A percentile compares a stretch with the other conserved stretches of the same genome.
phyloP scores from a whole-genome alignment of 2,329 filamentous ascomycete species.

The Xylogone sp. region DNA sequence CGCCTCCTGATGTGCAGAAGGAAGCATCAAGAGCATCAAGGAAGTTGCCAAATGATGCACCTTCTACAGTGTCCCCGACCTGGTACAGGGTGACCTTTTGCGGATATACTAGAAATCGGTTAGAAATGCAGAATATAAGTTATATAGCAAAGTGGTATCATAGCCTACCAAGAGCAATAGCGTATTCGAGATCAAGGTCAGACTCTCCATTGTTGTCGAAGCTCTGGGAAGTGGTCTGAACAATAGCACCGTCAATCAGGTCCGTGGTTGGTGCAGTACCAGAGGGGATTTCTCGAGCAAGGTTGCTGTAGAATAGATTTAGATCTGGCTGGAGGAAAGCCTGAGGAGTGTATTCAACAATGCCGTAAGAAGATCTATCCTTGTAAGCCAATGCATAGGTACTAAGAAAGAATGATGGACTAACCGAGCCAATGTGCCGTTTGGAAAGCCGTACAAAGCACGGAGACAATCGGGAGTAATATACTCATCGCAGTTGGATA shows the following conservation, averaged over 20 bases:
- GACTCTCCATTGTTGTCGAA: conserved; percentile 38
- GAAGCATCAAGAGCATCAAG: conserved; percentile 37
- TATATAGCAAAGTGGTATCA: not conserved
- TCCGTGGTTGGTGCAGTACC: conserved; percentile 28
- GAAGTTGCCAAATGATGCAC: conserved; percentile 14
- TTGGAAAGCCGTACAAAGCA: conserved; percentile 45
- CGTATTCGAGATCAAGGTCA: conserved; percentile 34
- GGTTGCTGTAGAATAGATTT: conserved; percentile 31
- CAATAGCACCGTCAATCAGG: conserved; percentile 31
- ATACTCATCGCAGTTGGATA: conserved; percentile 43
- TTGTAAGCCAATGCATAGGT: not conserved
- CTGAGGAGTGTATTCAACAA: conserved; percentile 49
- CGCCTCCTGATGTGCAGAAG: conserved; percentile 39
- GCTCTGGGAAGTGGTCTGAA: conserved; percentile 31
- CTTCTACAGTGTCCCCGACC: conserved; percentile 28
- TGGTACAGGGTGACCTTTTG: conserved; percentile 48
- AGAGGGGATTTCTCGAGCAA: conserved; percentile 27
- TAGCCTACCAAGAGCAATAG: conserved; percentile 39
- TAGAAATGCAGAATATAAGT: not conserved
- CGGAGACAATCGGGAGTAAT: conserved; percentile 55
- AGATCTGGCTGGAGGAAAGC: conserved; percentile 45
- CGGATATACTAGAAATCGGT: conserved; percentile 34
- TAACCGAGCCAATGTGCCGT: not conserved
- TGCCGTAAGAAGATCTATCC: conserved; percentile 32
- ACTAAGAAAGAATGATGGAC: not conserved